phyloP scores from a whole-genome alignment of 768 basidiomycete species.

The Termitomyces sp. region DNA sequence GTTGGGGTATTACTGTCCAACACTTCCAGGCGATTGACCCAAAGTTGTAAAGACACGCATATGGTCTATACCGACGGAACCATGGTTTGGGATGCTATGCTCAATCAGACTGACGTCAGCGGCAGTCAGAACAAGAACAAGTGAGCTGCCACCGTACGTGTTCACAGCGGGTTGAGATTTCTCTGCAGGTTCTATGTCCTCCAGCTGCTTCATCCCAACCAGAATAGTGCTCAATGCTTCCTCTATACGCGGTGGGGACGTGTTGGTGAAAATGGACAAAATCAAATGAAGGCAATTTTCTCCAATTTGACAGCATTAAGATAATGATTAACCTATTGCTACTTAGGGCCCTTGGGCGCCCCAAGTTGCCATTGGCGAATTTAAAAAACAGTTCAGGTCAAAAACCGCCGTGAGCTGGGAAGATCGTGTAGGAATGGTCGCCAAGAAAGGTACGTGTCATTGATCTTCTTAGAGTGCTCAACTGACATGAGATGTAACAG shows the following conservation, averaged over 20 bases:
- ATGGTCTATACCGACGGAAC: slow-evolving; percentile 39
- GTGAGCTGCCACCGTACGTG: slow-evolving; percentile 19
- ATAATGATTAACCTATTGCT: background rate
- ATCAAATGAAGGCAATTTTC: slow-evolving; percentile 39
- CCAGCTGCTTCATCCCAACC: slow-evolving; percentile 48
- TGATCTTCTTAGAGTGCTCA: background rate
- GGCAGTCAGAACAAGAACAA: slow-evolving; percentile 52
- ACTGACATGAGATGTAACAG: slow-evolving; percentile 20
- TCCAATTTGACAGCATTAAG: background rate
- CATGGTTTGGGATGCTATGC: slow-evolving; percentile 52
- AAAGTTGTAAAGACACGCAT: slow-evolving; percentile 35
- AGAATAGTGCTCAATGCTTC: slow-evolving; percentile 26
- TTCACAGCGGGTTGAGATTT: background rate
- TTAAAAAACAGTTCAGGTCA: slow-evolving; percentile 56
- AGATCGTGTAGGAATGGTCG: slow-evolving; percentile 41
- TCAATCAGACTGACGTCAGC: slow-evolving; percentile 55
- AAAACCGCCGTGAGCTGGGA: slow-evolving; percentile 52
- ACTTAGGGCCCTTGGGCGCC: slow-evolving; percentile 43
- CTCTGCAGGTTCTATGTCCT: slow-evolving; percentile 49
- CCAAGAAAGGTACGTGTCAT: slow-evolving; percentile 38
- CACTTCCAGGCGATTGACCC: background rate
- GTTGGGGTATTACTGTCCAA: background rate
- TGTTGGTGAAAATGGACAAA: slow-evolving; percentile 51
- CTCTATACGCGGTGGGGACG: slow-evolving; percentile 60
- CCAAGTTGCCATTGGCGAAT: slow-evolving; percentile 37